phyloP scores from a whole-genome alignment of 305 asterid species.

The Fraxinus platypoda region DNA sequence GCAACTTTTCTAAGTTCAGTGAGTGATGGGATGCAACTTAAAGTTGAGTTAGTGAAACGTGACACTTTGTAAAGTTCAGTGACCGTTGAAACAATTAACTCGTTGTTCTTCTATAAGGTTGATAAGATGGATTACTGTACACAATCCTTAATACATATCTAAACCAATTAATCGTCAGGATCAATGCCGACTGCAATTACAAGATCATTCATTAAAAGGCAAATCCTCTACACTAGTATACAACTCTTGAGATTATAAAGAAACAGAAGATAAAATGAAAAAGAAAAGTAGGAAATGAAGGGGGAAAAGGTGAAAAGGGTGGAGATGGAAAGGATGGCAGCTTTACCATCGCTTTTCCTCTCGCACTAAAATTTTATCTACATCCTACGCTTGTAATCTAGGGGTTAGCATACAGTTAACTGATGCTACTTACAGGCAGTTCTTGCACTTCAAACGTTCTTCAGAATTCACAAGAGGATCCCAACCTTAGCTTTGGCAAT shows the following conservation, averaged over 20 bases:
- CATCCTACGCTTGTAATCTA: conserved; percentile 33
- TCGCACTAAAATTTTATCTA: conserved; percentile 19
- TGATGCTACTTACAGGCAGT: conserved; percentile 10
- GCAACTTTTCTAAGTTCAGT: too few species aligned
- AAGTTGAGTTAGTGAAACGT: too few species aligned
- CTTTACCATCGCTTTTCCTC: conserved; percentile 41
- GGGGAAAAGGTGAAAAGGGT: conserved; percentile 12
- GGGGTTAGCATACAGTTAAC: conserved; percentile 31
- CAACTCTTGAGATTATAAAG: conserved; percentile 17
- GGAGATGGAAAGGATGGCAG: conserved; percentile 44
- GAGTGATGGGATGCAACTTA: too few species aligned
- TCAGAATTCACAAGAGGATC: conserved; percentile 87
- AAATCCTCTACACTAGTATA: conserved; percentile 18
- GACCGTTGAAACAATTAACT: too few species aligned
- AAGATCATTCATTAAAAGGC: neutral
- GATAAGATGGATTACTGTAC: neutral
- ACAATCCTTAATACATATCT: neutral
- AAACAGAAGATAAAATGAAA: neutral
- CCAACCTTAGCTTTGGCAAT: conserved; percentile 72
- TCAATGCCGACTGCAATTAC: neutral
- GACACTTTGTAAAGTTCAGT: too few species aligned
- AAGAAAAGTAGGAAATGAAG: neutral
- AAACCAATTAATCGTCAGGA: neutral
- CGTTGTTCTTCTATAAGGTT: neutral
- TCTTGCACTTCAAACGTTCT: conserved; percentile 20